A percentile compares a stretch with the other conserved stretches of the same genome.
Conservation (phyloP, 73 alveolate genomes). For the Symbiodinium pilosum region DNA sequence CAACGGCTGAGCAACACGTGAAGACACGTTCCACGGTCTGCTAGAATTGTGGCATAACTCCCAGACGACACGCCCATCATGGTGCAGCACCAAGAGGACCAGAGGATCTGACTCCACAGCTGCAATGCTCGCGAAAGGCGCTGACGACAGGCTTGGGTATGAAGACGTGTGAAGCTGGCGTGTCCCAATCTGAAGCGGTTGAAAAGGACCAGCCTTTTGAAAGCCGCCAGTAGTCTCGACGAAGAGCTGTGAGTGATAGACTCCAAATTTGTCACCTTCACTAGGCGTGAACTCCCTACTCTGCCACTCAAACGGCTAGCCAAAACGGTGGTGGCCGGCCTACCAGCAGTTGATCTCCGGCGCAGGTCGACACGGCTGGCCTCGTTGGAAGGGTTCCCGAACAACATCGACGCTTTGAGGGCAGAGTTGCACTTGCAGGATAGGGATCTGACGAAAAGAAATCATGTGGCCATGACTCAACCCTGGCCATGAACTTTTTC, state of each 20-base stretch:
- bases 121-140: background rate
- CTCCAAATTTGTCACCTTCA: background rate
- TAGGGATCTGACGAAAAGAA: background rate
- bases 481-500: background rate
- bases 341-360: background rate
- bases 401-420: background rate
- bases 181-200: background rate
- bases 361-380: background rate
- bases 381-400: background rate
- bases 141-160: background rate
- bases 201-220: background rate
- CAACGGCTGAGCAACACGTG: background rate
- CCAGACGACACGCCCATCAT: background rate
- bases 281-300: background rate
- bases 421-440: too few species aligned
- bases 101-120: background rate
- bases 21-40: background rate
- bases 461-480: constrained; percentile 64
- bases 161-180: background rate
- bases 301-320: too few species aligned
- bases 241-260: background rate
- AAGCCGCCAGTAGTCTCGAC: background rate
- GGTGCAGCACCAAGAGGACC: background rate
- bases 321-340: background rate
- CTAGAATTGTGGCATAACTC: background rate